These are phyloP conservation scores for Penicillium daleae DNA, from an alignment of 495 filamentous ascomycete species.

Conservation along the genomic window DNA sequence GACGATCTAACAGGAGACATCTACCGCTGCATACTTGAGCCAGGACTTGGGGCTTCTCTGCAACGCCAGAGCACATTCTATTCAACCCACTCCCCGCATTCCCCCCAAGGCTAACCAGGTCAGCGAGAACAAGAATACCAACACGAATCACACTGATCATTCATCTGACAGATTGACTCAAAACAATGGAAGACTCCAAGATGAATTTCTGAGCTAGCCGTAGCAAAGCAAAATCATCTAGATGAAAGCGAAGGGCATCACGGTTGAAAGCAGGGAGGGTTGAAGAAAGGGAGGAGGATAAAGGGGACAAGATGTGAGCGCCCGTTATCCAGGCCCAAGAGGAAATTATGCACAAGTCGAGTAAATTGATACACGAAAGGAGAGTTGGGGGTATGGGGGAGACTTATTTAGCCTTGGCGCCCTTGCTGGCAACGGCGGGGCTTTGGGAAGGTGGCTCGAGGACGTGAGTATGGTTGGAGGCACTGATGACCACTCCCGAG, in stretches of 20 bases:
- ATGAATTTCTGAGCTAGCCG: not conserved
- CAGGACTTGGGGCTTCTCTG: conserved; percentile 1
- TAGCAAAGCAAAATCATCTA: conserved; percentile 16
- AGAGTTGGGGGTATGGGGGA: not conserved
- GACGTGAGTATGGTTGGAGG: conserved; percentile 63
- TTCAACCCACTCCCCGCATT: not conserved
- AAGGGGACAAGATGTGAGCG: conserved; percentile 3
- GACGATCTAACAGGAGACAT: conserved; percentile 3
- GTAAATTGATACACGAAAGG: conserved; percentile 24
- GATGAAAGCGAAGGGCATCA: conserved; percentile 10
- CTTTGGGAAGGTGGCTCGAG: conserved; percentile 59
- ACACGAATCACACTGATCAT: not conserved
- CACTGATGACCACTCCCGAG: conserved; percentile 55
- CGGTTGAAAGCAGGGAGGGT: not conserved
- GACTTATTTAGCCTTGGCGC: conserved; percentile 38
- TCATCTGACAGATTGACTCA: conserved; percentile 10
- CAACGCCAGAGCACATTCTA: conserved; percentile 5
- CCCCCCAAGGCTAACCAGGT: not conserved
- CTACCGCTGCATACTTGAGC: not conserved
- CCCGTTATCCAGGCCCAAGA: not conserved
- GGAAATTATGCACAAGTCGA: conserved; percentile 21
- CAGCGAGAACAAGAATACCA: not conserved
- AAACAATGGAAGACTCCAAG: conserved; percentile 1
- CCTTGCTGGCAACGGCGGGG: conserved; percentile 49
- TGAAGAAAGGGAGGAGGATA: not conserved